A percentile compares a stretch with the other conserved stretches of the same genome.
phyloP scores from a whole-genome alignment of 1,284 basidiomycete genomes.

The Erythrobasidium hasegawianum region DNA sequence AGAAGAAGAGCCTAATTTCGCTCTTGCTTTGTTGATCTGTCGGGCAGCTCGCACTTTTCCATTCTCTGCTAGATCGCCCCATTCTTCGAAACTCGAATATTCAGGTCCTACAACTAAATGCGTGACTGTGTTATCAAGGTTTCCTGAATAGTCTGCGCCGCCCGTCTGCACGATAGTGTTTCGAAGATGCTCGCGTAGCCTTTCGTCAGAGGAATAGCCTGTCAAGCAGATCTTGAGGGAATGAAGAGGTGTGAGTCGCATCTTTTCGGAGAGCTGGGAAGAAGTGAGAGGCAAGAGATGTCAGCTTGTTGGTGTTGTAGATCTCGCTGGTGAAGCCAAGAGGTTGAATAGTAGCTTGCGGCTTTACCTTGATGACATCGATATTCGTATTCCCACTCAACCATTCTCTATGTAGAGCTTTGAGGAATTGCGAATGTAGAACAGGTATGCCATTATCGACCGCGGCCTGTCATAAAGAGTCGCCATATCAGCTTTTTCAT shows the following conservation, averaged over 20 bases:
- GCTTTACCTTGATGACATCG: constrained; percentile 2
- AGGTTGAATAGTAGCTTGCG: neutral
- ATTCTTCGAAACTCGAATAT: neutral
- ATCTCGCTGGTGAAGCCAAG: neutral
- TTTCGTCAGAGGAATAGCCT: constrained; percentile 6
- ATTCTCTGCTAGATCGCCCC: neutral
- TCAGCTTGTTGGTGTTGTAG: neutral
- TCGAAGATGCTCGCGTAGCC: constrained; percentile 2
- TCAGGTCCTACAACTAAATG: constrained; percentile 27
- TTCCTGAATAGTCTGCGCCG: constrained; percentile 25
- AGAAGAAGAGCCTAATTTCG: neutral
- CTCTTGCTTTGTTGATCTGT: constrained; percentile 14
- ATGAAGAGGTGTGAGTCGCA: constrained; percentile 20
- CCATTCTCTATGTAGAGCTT: constrained; percentile 21
- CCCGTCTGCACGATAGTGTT: constrained; percentile 9
- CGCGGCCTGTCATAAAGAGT: constrained; percentile 8
- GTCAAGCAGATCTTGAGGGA: constrained; percentile 30
- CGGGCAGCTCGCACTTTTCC: constrained; percentile 9
- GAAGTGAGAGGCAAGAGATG: neutral
- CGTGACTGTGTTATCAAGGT: constrained; percentile 10
- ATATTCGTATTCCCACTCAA: neutral
- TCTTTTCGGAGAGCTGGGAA: constrained; percentile 11
- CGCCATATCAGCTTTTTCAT: neutral
- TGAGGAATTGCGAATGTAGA: constrained; percentile 17
- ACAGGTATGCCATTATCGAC: constrained; percentile 32